Evolutionary conservation across 2,329 filamentous ascomycete genomes (phyloP).

Genomic region (Trichoderma sp.): DNA sequence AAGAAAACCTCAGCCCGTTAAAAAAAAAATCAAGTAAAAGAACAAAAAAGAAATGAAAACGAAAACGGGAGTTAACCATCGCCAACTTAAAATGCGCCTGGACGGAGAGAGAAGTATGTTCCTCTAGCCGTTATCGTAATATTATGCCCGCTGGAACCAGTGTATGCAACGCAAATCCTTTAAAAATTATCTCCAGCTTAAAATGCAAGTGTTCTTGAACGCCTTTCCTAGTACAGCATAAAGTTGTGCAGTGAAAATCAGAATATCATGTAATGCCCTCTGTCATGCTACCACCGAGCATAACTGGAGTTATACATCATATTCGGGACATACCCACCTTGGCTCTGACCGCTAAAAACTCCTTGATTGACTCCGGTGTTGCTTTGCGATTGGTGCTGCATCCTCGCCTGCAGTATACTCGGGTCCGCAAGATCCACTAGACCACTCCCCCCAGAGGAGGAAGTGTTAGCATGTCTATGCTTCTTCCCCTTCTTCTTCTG

Average conservation of each 20-base stretch:
- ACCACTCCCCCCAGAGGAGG: constrained; percentile 98
- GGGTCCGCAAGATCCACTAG: constrained; percentile 99
- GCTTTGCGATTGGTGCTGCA: constrained; percentile 84
- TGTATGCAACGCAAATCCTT: constrained; percentile 35
- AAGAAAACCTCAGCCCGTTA: constrained; percentile 3
- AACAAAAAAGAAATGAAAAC: constrained; percentile 25
- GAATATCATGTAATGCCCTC: constrained; percentile 12
- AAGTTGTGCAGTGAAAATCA: constrained; percentile 23
- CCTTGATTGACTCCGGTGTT: constrained; percentile 84
- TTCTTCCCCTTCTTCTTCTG: constrained; percentile 99
- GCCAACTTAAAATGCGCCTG: constrained; percentile 32
- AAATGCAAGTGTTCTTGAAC: constrained; percentile 28
- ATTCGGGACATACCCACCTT: constrained; percentile 92
- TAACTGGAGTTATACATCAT: constrained; percentile 80
- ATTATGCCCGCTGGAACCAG: constrained; percentile 38
- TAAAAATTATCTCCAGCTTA: constrained; percentile 31
- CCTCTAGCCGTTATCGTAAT: constrained; percentile 34
- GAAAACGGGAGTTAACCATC: constrained; percentile 21
- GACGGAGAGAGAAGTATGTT: constrained; percentile 36
- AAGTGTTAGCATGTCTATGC: constrained; percentile 99
- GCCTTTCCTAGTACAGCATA: constrained; percentile 29
- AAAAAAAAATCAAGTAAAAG: constrained; percentile 13
- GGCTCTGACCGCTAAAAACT: constrained; percentile 81
- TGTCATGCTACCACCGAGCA: constrained; percentile 61
- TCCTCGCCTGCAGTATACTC: constrained; percentile 97